Evolutionary conservation across 108 stramenopile species (phyloP).

Genomic region (Fistulifera solaris): DNA sequence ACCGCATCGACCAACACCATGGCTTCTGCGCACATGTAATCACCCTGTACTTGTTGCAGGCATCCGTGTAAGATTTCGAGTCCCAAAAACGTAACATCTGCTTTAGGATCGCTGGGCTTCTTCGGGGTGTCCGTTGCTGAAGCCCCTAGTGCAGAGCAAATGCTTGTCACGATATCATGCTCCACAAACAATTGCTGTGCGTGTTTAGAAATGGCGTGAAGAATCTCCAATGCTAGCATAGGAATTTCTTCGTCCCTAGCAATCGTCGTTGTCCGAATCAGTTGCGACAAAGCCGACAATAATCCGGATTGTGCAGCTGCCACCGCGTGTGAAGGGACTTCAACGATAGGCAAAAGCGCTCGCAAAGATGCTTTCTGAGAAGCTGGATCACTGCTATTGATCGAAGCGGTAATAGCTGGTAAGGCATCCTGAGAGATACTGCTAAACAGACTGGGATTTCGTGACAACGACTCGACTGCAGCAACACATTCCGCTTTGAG

Average conservation of each 20-base stretch:
- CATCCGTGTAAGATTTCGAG: slow-evolving; percentile 41
- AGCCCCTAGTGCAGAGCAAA: slow-evolving; percentile 29
- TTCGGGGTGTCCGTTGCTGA: slow-evolving; percentile 14
- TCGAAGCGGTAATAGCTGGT: slow-evolving; percentile 33
- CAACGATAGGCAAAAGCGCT: slow-evolving; percentile 41
- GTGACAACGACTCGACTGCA: slow-evolving; percentile 57
- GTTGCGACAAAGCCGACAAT: slow-evolving; percentile 22
- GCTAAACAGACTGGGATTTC: slow-evolving; percentile 56
- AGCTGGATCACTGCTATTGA: background rate
- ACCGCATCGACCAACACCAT: slow-evolving; percentile 34
- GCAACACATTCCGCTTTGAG: slow-evolving; percentile 60
- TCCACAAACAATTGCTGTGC: background rate
- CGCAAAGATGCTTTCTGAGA: slow-evolving; percentile 33
- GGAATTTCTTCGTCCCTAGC: slow-evolving; percentile 14
- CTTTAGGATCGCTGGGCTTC: slow-evolving; percentile 19
- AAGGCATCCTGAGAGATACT: slow-evolving; percentile 49
- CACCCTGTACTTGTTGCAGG: slow-evolving; percentile 22
- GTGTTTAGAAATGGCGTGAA: slow-evolving; percentile 30
- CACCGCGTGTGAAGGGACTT: slow-evolving; percentile 56
- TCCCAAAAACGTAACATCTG: slow-evolving; percentile 26
- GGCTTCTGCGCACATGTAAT: slow-evolving; percentile 12
- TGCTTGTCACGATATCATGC: background rate
- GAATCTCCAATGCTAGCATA: slow-evolving; percentile 39
- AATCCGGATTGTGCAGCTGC: slow-evolving; percentile 46
- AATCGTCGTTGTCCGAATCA: slow-evolving; percentile 2